A percentile compares a stretch with the other conserved stretches of the same genome.
These are phyloP conservation scores for Comarum palustre DNA, from an alignment of 306 rosid genomes.

Conservation along the genomic window DNA sequence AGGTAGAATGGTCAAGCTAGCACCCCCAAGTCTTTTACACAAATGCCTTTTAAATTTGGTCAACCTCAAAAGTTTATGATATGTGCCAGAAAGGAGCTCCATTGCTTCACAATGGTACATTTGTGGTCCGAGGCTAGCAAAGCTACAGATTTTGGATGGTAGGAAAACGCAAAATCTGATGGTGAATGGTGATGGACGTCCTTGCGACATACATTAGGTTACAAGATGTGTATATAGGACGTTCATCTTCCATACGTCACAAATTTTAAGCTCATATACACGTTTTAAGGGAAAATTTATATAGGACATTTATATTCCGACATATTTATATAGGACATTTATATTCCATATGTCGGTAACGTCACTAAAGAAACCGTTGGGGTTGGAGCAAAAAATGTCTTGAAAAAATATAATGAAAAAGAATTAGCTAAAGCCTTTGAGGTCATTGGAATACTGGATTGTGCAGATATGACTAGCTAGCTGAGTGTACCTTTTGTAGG, in stretches of 20 bases:
- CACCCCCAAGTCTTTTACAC: too few relatives aligned
- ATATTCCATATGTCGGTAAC: too few relatives aligned
- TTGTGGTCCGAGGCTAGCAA: background rate
- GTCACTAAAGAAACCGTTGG: too few relatives aligned
- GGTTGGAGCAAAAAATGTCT: too few relatives aligned
- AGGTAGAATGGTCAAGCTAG: background rate
- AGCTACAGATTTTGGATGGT: background rate
- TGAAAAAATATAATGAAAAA: too few relatives aligned
- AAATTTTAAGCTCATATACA: too few relatives aligned
- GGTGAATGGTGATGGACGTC: slow-evolving; percentile 2
- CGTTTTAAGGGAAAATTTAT: too few relatives aligned
- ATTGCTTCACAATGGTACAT: background rate
- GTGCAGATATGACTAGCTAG: background rate
- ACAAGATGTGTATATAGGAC: background rate
- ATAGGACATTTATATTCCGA: too few relatives aligned
- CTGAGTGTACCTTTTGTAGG: background rate
- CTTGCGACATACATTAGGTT: background rate
- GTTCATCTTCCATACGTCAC: background rate
- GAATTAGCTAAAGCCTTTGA: background rate
- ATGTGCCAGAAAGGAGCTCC: too few relatives aligned
- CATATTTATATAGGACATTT: too few relatives aligned
- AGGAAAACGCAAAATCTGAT: background rate
- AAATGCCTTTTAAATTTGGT: too few relatives aligned
- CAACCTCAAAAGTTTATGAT: too few relatives aligned
- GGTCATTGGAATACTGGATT: background rate